Base-by-base conservation (phyloP, 495 filamentous ascomycete species). In the Penicillium paradoxum region DNA sequence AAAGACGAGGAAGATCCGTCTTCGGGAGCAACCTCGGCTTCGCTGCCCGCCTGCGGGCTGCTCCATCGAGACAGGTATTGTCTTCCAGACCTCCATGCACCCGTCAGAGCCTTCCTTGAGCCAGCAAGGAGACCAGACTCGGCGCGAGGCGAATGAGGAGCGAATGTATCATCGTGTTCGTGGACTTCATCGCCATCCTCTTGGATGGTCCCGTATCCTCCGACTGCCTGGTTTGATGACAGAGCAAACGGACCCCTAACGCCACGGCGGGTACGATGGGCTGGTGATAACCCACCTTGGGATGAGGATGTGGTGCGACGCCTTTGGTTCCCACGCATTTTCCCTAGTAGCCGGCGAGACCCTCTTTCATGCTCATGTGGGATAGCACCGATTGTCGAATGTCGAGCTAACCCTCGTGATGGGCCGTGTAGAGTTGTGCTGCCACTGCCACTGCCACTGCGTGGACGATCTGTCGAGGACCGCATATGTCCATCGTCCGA, bases 281-380 rank as follows among this genome's bases (percentile, higher is more conserved):
- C 43, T n/a, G 51, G 47, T 37, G 53, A 43, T 17, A 57, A 25
- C 17, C 63, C 62, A 7, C 60, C 46, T 25, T 58, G 55, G 0
- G 71, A 66, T 15, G 62, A 58, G 0, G 70, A 73, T n/a, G n/a
- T n/a, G 8, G 61, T 63, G 33, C 64, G 56, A 22, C 65, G 65
- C 49, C 55, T 54, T 21, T 51, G 54, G 30, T 24, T 49, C 7
- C 54, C 52, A 19, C 49, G 41, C 14, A 48, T 39, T 14, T 53
- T 43, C 17, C 50, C 53, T 11, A 45, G 53, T 9, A 44, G 19
- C 25, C 60, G 55, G 44, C 66, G 71, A 38, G 63, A 42, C 19
- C 62, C 65, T 51, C 63, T 56, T 19, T 38, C 41, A 19, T 53
- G 60, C 32, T 67, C 60, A 24, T 59, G 49, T 9, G 62, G 46